Conservation (phyloP, 2,329 filamentous ascomycete genomes). For the Fusarium robinianum region DNA sequence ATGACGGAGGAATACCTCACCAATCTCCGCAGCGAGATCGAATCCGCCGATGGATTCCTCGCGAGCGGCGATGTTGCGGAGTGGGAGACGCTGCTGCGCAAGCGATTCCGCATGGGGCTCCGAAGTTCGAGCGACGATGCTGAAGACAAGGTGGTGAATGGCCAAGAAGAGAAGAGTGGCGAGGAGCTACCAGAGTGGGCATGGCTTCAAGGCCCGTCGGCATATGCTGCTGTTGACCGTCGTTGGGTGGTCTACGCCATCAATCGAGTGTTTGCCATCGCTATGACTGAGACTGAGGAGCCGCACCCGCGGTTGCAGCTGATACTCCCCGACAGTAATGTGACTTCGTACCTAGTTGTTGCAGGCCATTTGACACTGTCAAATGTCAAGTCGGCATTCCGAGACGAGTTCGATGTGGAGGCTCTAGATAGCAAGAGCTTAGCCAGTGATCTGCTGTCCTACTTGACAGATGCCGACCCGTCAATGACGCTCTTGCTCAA, state of each 20-base stretch:
- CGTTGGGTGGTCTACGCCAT: constrained; percentile 69
- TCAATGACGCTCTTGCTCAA: constrained; percentile 68
- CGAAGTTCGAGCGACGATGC: constrained; percentile 21
- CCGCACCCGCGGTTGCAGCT: constrained; percentile 41
- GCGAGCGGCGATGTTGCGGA: constrained; percentile 49
- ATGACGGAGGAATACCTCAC: constrained; percentile 55
- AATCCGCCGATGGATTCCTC: constrained; percentile 54
- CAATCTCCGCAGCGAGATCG: constrained; percentile 50
- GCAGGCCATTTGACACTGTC: constrained; percentile 64
- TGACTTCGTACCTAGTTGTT: constrained; percentile 62
- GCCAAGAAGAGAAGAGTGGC: constrained; percentile 24
- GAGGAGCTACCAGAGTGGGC: constrained; percentile 53
- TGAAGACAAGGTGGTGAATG: constrained; percentile 25
- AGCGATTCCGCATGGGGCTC: constrained; percentile 53
- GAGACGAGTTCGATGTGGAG: constrained; percentile 51
- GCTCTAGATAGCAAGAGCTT: constrained; percentile 51
- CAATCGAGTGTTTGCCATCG: constrained; percentile 63
- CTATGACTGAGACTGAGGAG: constrained; percentile 47
- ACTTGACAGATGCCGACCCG: constrained; percentile 68
- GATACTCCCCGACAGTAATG: constrained; percentile 55
- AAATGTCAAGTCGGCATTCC: constrained; percentile 63
- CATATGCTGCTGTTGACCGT: constrained; percentile 63
- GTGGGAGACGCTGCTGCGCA: constrained; percentile 57
- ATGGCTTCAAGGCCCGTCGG: constrained; percentile 49
- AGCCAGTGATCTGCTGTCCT: constrained; percentile 64